These are phyloP conservation scores for Pseudevernia furfuracea DNA, from an alignment of 495 filamentous ascomycete species.

Conservation along the genomic window DNA sequence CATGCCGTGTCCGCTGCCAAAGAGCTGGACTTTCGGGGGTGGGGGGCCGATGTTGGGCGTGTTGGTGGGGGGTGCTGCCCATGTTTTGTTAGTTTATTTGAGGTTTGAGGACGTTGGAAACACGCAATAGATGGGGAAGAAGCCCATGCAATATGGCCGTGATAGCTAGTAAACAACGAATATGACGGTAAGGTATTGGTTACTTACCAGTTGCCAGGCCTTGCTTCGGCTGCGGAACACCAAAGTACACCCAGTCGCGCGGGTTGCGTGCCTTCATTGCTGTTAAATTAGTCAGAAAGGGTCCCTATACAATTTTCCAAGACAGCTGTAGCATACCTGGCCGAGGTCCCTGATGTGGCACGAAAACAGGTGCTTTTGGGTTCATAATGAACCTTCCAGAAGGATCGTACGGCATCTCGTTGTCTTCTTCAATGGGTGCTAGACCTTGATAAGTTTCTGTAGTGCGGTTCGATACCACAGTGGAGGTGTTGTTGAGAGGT, in stretches of 20 bases:
- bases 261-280: not conserved
- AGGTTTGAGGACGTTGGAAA: not conserved
- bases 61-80: not conserved
- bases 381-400: not conserved
- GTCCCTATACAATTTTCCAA: not conserved
- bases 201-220: not conserved
- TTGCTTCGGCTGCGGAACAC: not conserved
- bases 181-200: not conserved
- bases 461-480: not conserved
- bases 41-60: not conserved
- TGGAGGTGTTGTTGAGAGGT: not conserved
- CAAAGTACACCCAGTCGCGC: not conserved
- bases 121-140: not conserved
- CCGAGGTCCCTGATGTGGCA: not conserved
- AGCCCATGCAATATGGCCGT: not conserved
- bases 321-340: not conserved
- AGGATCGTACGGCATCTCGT: not conserved
- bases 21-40: not conserved
- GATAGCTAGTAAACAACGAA: too few species aligned
- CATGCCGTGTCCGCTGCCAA: slow-evolving; percentile 10
- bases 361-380: not conserved
- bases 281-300: not conserved
- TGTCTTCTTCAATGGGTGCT: not conserved
- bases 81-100: not conserved
- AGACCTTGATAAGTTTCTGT: not conserved